Evolutionary conservation across 108 stramenopile genomes (phyloP).

Genomic region (Cyclotella baltica): DNA sequence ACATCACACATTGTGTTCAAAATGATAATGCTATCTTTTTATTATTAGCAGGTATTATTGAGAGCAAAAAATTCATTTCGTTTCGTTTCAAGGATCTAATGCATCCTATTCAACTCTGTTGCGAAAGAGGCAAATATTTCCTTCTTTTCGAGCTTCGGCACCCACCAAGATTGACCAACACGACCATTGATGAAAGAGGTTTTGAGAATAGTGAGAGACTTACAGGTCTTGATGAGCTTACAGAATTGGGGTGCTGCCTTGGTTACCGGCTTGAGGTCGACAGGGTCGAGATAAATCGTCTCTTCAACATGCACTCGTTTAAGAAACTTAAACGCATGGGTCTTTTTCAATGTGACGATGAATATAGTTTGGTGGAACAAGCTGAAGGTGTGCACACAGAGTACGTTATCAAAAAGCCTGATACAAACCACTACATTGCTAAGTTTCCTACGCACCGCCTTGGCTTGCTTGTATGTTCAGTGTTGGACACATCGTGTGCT

Average conservation of each 20-base stretch:
- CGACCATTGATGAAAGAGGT: background rate
- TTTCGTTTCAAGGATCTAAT: conserved; percentile 13
- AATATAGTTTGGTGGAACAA: background rate
- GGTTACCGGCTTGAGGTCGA: background rate
- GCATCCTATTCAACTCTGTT: conserved; percentile 3
- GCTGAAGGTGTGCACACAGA: background rate
- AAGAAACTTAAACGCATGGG: conserved; percentile 6
- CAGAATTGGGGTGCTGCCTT: background rate
- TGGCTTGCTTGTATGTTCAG: conserved; percentile 8
- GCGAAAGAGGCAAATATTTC: background rate
- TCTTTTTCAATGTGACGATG: background rate
- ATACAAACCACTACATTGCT: background rate
- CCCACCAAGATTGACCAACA: conserved; percentile 1
- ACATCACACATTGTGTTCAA: background rate
- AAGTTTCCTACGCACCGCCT: background rate
- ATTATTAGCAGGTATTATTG: background rate
- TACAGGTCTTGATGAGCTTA: background rate
- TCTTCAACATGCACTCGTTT: background rate
- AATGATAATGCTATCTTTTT: background rate
- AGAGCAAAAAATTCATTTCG: background rate
- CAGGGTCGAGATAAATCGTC: background rate
- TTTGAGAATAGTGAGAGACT: conserved; percentile 4
- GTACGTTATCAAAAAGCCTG: background rate
- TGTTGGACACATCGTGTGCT: background rate
- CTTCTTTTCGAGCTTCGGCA: background rate